A percentile compares a stretch with the other conserved stretches of the same genome.
phyloP scores from a whole-genome alignment of 306 rosid species.

The Acmispon strigosus region DNA sequence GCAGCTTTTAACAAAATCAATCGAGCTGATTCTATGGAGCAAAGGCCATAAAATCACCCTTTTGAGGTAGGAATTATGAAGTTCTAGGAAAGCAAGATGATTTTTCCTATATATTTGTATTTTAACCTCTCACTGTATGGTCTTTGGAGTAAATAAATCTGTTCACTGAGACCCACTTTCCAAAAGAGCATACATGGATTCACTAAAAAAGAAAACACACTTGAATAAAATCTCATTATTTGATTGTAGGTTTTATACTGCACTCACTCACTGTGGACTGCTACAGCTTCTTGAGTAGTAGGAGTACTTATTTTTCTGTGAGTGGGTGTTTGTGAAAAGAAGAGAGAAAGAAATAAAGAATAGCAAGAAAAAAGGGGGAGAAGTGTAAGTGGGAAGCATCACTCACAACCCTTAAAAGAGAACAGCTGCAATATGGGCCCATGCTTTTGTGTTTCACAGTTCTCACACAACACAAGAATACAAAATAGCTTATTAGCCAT shows the following conservation, averaged over 20 bases:
- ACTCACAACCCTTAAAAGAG: constrained; percentile 35
- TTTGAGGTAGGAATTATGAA: constrained; percentile 10
- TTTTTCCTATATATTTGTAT: not conserved
- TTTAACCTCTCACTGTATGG: not conserved
- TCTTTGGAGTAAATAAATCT: constrained; percentile 29
- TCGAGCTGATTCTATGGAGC: constrained; percentile 24
- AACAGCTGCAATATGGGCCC: constrained; percentile 44
- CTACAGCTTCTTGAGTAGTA: constrained; percentile 14
- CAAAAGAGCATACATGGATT: constrained; percentile 16
- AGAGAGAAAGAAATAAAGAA: constrained; percentile 46
- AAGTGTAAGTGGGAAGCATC: constrained; percentile 61
- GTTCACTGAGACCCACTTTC: constrained; percentile 33
- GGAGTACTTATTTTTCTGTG: constrained; percentile 25
- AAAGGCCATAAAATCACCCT: constrained; percentile 27
- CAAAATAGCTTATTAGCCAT: constrained; percentile 24
- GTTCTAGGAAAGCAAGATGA: constrained; percentile 12
- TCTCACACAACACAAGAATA: not conserved
- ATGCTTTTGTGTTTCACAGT: constrained; percentile 55
- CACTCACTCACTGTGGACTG: constrained; percentile 31
- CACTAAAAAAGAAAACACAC: not conserved
- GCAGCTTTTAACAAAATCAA: constrained; percentile 51
- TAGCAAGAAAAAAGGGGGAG: constrained; percentile 14
- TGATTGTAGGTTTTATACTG: too few species aligned
- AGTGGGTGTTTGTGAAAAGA: constrained; percentile 76
- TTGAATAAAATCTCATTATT: constrained; percentile 13